phyloP scores from a whole-genome alignment of 805 yeast genomes.

The Maudiozyma pseudohumilis region DNA sequence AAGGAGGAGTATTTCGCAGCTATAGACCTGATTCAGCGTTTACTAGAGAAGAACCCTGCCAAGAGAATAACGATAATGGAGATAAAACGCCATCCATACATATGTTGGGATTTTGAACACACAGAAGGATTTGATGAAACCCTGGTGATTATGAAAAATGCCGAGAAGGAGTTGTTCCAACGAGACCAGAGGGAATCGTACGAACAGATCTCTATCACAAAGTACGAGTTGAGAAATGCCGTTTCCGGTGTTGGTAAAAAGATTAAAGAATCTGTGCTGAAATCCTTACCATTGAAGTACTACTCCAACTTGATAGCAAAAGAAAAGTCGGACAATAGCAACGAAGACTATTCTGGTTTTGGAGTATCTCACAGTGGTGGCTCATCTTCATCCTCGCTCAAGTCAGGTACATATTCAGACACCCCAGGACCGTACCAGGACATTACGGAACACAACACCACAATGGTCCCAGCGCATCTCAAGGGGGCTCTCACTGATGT shows the following conservation, averaged over 20 bases:
- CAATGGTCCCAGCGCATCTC: too few relatives aligned
- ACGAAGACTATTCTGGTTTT: background rate
- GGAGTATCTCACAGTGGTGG: background rate
- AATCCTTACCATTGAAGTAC: conserved; percentile 6
- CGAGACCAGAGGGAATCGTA: conserved; percentile 20
- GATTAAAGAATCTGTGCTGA: conserved; percentile 33
- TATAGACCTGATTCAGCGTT: conserved; percentile 47
- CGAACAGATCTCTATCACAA: conserved; percentile 47
- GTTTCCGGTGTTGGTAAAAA: conserved; percentile 72
- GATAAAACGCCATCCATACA: conserved; percentile 71
- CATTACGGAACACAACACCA: too few relatives aligned
- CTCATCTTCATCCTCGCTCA: background rate
- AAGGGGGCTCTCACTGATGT: background rate
- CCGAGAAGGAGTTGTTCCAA: conserved; percentile 18
- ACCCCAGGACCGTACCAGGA: too few relatives aligned
- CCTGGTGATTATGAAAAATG: conserved; percentile 13
- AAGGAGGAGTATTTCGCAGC: conserved; percentile 39
- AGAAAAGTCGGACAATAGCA: background rate
- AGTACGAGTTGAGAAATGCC: conserved; percentile 65
- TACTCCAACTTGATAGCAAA: background rate
- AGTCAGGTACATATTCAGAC: background rate
- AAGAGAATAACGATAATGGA: conserved; percentile 61
- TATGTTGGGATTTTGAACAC: conserved; percentile 34
- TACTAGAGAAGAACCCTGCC: conserved; percentile 64
- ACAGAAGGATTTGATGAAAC: conserved; percentile 9